Conservation (phyloP, 495 filamentous ascomycete species). For the Aspergillus kassunensis region DNA sequence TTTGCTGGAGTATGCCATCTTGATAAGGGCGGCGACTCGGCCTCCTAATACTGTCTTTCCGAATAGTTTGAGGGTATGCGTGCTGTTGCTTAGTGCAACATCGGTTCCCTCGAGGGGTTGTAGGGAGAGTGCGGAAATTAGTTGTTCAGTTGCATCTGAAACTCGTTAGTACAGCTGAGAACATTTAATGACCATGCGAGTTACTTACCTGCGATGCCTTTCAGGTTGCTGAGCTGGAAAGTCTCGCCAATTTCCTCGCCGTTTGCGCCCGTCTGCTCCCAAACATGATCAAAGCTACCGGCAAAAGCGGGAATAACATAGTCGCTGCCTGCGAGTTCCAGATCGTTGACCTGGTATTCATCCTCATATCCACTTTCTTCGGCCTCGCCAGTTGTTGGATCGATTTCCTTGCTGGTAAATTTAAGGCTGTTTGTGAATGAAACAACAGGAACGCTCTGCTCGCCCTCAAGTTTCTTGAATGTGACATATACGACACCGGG, state of each 20-base stretch:
- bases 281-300: constrained; percentile 93
- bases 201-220: constrained; percentile 84
- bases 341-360: constrained; percentile 94
- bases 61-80: constrained; percentile 91
- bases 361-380: constrained; percentile 93
- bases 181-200: background rate
- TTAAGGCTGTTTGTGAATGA: constrained; percentile 91
- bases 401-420: constrained; percentile 97
- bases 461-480: constrained; percentile 77
- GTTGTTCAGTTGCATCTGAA: constrained; percentile 88
- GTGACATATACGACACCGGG: constrained; percentile 92
- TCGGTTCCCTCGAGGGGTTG: constrained; percentile 94
- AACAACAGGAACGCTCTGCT: constrained; percentile 62
- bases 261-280: constrained; percentile 86
- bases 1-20: constrained; percentile 93
- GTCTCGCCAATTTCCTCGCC: constrained; percentile 92
- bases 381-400: constrained; percentile 88
- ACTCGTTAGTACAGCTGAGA: constrained; percentile 32
- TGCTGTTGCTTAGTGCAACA: constrained; percentile 78
- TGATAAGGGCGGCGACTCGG: constrained; percentile 77
- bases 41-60: constrained; percentile 94
- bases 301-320: constrained; percentile 92
- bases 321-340: constrained; percentile 87
- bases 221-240: constrained; percentile 80
- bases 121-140: constrained; percentile 78